Evolutionary conservation across 2,329 filamentous ascomycete genomes (phyloP).

Genomic region (Penicillium fuscoglaucum): DNA sequence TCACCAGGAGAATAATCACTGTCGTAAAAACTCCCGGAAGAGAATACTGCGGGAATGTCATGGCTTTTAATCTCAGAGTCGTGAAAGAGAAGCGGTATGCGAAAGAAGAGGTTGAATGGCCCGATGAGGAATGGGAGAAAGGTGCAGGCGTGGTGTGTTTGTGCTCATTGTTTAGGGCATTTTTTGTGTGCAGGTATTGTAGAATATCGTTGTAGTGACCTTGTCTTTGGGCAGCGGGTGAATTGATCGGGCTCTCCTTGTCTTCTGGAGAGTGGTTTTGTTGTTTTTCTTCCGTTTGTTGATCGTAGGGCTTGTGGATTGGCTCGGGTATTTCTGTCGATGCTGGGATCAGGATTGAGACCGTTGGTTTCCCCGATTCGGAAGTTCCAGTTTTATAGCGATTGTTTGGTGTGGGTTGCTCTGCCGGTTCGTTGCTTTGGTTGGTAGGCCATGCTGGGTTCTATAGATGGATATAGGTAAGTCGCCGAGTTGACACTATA

Average conservation of each 20-base stretch:
- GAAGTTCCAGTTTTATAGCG: slow-evolving; percentile 5
- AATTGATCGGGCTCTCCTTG: neutral
- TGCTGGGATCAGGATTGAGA: slow-evolving; percentile 17
- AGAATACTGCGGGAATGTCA: slow-evolving; percentile 1
- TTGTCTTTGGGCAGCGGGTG: neutral
- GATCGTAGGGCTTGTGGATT: neutral
- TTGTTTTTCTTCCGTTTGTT: neutral
- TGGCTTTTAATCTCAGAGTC: slow-evolving; percentile 8
- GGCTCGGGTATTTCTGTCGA: neutral
- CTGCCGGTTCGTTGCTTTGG: neutral
- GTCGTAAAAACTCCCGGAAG: slow-evolving; percentile 17
- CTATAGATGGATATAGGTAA: neutral
- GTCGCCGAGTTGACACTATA: neutral
- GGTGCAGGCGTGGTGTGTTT: neutral
- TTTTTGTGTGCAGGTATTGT: neutral
- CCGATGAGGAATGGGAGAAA: neutral
- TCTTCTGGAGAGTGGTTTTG: neutral
- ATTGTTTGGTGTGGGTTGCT: neutral
- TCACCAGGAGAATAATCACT: slow-evolving; percentile 19
- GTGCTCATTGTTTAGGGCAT: neutral
- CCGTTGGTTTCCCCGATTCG: slow-evolving; percentile 4
- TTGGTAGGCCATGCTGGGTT: slow-evolving; percentile 3
- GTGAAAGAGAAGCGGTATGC: slow-evolving; percentile 16
- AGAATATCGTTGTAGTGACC: slow-evolving; percentile 7
- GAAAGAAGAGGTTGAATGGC: slow-evolving; percentile 12